Base-by-base conservation (phyloP, 1,139 yeast species). In the Yamadazyma pseudoaaseri region DNA sequence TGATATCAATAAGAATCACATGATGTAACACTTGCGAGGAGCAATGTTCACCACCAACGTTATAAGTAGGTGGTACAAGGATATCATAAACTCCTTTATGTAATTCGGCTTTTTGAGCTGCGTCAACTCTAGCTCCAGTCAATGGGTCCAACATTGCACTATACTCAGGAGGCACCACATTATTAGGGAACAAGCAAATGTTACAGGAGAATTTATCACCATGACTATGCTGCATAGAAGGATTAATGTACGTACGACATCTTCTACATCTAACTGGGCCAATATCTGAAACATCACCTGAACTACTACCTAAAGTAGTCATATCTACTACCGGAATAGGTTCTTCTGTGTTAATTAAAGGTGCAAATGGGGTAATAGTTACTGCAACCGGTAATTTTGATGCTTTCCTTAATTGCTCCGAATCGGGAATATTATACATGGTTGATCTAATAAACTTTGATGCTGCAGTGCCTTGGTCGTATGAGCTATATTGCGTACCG, bases 211-310 rank as follows among this genome's bases (percentile, higher is more conserved):
- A 85, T 41, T 65, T 69, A 28, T 81, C 77, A 27, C 81, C 81
- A 33, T 72, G 74, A 7, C 79, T 71, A 46, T 83, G 81, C 47
- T 79, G 81, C 81, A 86, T 84, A 12, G 81, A 76, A 2, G 97
- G 95, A 54, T 92, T 92, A 45, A 89, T 72, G 57, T 89, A 92
- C 1, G 96, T 76, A 39, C 97, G 76, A 60, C 99, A 92, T 39
- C 98, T 80, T 45, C 79, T 76, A 60, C 98, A 92, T 49, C 99
- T 75, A 23, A 95, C 81, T 1, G 96, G 96, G 1, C 89, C 86
- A 15, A 56, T 52, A 30, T 65, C 72, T 27, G 58, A 48, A 0
- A 61, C 56, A 10, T 45, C 51, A 2, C 38, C 35, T 21, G 34
- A 38, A 9, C 41, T 42, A 27, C 38, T 36, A 2, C 69, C 70